A percentile compares a stretch with the other conserved stretches of the same genome.
Conservation (phyloP, 495 filamentous ascomycete species). For the Pyrenopolyporus hunteri region DNA sequence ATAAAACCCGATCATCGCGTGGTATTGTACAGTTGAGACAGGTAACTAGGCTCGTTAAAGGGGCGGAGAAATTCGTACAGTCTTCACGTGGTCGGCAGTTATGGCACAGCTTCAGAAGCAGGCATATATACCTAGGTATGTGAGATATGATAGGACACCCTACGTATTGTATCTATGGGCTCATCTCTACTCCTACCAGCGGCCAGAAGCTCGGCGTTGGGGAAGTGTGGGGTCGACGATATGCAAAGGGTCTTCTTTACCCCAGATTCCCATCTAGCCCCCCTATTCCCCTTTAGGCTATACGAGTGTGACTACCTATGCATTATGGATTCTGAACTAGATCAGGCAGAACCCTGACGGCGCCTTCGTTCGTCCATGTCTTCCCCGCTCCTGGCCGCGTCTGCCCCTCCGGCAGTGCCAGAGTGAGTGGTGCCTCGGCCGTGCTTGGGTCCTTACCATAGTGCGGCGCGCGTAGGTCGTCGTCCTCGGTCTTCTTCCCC, state of each 20-base stretch:
- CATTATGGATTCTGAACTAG: constrained; percentile 46
- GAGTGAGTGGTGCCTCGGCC: constrained; percentile 49
- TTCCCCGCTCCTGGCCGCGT: constrained; percentile 46
- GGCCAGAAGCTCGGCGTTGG: constrained; percentile 21
- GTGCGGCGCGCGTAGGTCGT: constrained; percentile 56
- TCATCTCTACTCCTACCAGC: constrained; percentile 17
- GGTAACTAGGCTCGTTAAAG: constrained; percentile 14
- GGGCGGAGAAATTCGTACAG: constrained; percentile 13
- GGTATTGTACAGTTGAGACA: constrained; percentile 2
- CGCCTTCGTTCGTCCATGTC: constrained; percentile 41
- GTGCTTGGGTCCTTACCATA: constrained; percentile 49
- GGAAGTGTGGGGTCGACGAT: constrained; percentile 34
- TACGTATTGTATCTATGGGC: constrained; percentile 14
- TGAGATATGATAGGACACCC: constrained; percentile 1
- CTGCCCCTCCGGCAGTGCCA: constrained; percentile 51
- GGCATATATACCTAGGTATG: constrained; percentile 12
- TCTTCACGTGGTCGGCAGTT: constrained; percentile 30
- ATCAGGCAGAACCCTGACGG: constrained; percentile 47
- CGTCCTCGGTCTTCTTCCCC: constrained; percentile 47
- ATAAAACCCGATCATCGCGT: constrained; percentile 21
- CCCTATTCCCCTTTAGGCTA: constrained; percentile 42
- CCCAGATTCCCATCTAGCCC: constrained; percentile 21
- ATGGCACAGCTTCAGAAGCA: neutral
- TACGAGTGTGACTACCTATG: constrained; percentile 32
- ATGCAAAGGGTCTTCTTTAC: constrained; percentile 22